Evolutionary conservation across 73 alveolate species (phyloP), one percentile per base, ranked within the genome.

Genomic region (Halteria grandinella): DNA sequence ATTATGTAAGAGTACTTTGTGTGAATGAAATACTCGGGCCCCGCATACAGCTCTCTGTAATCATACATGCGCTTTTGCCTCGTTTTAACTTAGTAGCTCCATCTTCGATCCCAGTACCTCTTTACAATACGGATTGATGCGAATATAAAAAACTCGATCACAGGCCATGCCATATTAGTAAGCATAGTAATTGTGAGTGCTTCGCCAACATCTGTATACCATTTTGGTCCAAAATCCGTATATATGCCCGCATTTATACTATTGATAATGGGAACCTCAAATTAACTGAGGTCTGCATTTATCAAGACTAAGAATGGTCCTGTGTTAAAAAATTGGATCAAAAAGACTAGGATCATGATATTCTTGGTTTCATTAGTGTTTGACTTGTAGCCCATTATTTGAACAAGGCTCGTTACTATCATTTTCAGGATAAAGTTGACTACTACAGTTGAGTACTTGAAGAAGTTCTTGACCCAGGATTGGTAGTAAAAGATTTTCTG

Each of bases 301-400:
- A 83, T 78, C 34, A 83, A 5, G 21, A 83, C 31, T 2, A 83
- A 36, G 36, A 83, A 37, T 15, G 73, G 48, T 10, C 73, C 92
- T 17, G 92, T 83, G 40, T 60, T 76, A 20, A 76, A 44, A 45
- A 55, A 76, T 32, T 76, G 36, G 36, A 53, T 25, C n/a, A 76
- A 4, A 69, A 76, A 76, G 29, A 76, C 44, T 8, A 47, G 48
- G 10, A 54, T 43, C 64, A 54, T 34, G 31, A 73, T 44, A 29
- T 52, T 18, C 3, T 34, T 29, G 3, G 63, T 64, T 25, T 44
- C 10, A 4, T 8, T 8, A 44, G 77, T 24, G 11, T 81, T 63
- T 2, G 91, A 55, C 25, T 55, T 54, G 29, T 48, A 71, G 7
- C 91, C 91, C 11, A 71, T 57, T 48, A 45, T 51, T 2, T 44